phyloP scores from a whole-genome alignment of 2,329 filamentous ascomycete genomes.

The Chaetomiaceae sp. region DNA sequence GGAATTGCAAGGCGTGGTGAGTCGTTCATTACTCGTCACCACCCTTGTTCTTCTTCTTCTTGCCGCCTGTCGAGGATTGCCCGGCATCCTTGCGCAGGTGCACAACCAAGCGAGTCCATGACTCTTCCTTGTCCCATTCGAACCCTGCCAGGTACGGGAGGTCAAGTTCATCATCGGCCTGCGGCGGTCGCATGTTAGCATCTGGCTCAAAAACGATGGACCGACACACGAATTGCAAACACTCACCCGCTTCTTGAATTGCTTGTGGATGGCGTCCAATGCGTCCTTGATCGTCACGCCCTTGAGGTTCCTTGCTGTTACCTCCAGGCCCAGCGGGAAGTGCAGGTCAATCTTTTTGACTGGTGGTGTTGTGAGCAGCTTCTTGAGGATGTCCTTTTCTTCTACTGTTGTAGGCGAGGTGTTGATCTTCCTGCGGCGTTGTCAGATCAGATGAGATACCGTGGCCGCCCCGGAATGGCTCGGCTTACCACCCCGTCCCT shows the following conservation, averaged over 20 bases:
- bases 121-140: slow-evolving; percentile 93
- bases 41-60: slow-evolving; percentile 60
- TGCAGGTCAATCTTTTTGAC: slow-evolving; percentile 93
- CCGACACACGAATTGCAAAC: background rate
- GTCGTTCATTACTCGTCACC: slow-evolving; percentile 22
- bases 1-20: background rate
- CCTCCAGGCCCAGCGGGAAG: slow-evolving; percentile 82
- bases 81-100: slow-evolving; percentile 69
- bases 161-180: slow-evolving; percentile 91
- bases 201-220: background rate
- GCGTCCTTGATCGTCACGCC: slow-evolving; percentile 98
- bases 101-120: slow-evolving; percentile 81
- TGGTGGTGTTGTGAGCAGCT: slow-evolving; percentile 71
- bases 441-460: slow-evolving; percentile 6
- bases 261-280: slow-evolving; percentile 90
- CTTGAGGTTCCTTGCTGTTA: slow-evolving; percentile 85
- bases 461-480: slow-evolving; percentile 1
- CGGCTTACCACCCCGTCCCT: slow-evolving; percentile 76
- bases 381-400: slow-evolving; percentile 78
- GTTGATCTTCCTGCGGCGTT: slow-evolving; percentile 77
- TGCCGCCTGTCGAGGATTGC: slow-evolving; percentile 47
- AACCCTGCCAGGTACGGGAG: slow-evolving; percentile 86
- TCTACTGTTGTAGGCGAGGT: slow-evolving; percentile 73
- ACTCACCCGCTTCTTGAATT: slow-evolving; percentile 91
- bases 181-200: background rate